Evolutionary conservation across 495 filamentous ascomycete species (phyloP).

Genomic region (Niebla homalea): DNA sequence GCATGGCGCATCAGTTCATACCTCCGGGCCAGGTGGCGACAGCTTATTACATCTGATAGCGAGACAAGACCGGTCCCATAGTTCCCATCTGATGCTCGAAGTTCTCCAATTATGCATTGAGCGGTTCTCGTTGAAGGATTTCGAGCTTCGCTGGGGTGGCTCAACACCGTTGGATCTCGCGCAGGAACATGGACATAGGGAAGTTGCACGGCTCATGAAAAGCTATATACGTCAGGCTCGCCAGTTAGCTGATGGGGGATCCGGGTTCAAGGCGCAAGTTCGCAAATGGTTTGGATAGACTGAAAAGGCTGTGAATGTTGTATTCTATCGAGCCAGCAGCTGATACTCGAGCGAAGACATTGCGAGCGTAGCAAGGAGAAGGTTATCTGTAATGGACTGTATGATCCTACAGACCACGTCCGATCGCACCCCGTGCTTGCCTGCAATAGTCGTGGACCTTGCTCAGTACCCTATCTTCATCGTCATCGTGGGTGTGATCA

Average conservation of each 20-base stretch:
- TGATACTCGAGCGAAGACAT: too few relatives aligned
- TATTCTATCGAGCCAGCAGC: background rate
- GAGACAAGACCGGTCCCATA: background rate
- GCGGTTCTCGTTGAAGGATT: slow-evolving; percentile 3
- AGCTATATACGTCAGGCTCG: slow-evolving; percentile 1
- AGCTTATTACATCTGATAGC: slow-evolving; percentile 3
- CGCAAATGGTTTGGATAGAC: background rate
- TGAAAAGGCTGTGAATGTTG: background rate
- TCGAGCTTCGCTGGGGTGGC: background rate
- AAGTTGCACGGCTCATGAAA: slow-evolving; percentile 11
- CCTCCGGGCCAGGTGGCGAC: background rate
- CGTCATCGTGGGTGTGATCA: too few relatives aligned
- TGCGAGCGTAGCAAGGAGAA: background rate
- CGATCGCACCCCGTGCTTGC: too few relatives aligned
- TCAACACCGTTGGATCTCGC: background rate
- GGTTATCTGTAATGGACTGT: too few relatives aligned
- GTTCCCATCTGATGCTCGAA: too few relatives aligned
- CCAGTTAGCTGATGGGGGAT: background rate
- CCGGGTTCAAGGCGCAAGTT: background rate
- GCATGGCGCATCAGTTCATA: slow-evolving; percentile 9
- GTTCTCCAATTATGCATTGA: slow-evolving; percentile 7
- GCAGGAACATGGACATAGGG: slow-evolving; percentile 5
- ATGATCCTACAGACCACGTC: too few relatives aligned
- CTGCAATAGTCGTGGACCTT: too few relatives aligned
- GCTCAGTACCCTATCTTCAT: too few relatives aligned